These are phyloP conservation scores for Sphagnum tenellum DNA, from an alignment of 225 moss, liverwort and hornwort genomes.

Conservation along the genomic window DNA sequence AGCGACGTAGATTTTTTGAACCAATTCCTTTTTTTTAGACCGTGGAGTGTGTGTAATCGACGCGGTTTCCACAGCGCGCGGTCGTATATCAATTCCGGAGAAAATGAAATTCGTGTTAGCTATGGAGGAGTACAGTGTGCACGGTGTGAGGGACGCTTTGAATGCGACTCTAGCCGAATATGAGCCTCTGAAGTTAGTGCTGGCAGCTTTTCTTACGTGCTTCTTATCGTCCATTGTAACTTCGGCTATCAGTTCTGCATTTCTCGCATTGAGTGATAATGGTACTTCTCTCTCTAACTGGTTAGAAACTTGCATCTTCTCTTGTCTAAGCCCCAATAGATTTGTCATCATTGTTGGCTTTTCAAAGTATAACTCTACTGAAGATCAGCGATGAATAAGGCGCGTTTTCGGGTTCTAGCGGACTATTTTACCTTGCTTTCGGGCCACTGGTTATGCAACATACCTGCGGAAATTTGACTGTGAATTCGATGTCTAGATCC, in stretches of 20 bases:
- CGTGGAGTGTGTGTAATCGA: no score
- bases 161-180: slow-evolving; percentile 53
- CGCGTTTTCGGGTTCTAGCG: no score
- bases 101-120: slow-evolving; percentile 1
- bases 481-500: no score
- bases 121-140: slow-evolving; percentile 28
- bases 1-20: no score
- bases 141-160: slow-evolving; percentile 28
- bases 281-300: slow-evolving; percentile 19
- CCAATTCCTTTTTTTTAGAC: no score
- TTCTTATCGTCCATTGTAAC: slow-evolving; percentile 20
- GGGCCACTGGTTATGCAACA: not conserved
- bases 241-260: slow-evolving; percentile 23
- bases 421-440: not conserved
- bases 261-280: slow-evolving; percentile 37
- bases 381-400: no score
- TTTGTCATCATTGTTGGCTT: no score
- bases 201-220: slow-evolving; percentile 57
- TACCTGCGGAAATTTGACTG: no score
- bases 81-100: no score
- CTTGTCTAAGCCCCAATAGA: not conserved
- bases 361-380: no score
- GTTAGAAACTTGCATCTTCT: not conserved
- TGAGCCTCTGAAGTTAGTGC: slow-evolving; percentile 61
- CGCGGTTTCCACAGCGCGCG: no score